Evolutionary conservation across 768 basidiomycete genomes (phyloP), one percentile per base, ranked within the genome.

Genomic region (Galerina sulciceps): DNA sequence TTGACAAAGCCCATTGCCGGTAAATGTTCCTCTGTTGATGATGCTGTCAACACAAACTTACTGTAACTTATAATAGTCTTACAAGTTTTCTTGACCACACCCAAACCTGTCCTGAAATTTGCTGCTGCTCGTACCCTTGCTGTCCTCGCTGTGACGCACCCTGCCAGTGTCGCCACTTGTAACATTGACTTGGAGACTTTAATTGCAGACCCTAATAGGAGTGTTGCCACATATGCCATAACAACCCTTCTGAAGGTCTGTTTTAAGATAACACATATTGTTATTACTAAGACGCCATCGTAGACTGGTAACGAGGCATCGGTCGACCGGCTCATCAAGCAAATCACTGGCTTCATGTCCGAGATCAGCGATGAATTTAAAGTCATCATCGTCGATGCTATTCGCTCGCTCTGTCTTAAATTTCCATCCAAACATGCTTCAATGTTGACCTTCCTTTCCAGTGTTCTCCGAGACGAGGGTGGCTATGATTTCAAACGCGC

Each of bases 351-450:
- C 40, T 99, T 99, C 81, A 97, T 99, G 96, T 85, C 90, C 57
- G 97, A 99, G 75, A 99, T 99, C 76, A 96, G 94, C 64, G 97
- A 99, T 75, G 97, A 99, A 76, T 99, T 99, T 86, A 99, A 98
- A 81, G 96, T 99, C 71, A 97, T 99, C 77, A 97, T 99, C 48
- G 97, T 99, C 55, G 95, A 98, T 60, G 97, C 97, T 57, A 95
- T 99, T 72, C 93, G 97, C 50, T 94, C 96, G 9, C 87, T 99
- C 31, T 99, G 96, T 76, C 89, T 99, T 79, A 99, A 99, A 75
- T 99, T 99, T 83, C 97, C 97, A 2, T 79, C 90, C 34, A 99
- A 99, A 78, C 95, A 99, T 69, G 90, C 86, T 1, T 91, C 94
- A 40, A 99, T 99, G 96, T 89, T 99, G 57, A 86, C 90, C 4